Base-by-base conservation (phyloP, 2,329 filamentous ascomycete species). In the Cercospora sojina region DNA sequence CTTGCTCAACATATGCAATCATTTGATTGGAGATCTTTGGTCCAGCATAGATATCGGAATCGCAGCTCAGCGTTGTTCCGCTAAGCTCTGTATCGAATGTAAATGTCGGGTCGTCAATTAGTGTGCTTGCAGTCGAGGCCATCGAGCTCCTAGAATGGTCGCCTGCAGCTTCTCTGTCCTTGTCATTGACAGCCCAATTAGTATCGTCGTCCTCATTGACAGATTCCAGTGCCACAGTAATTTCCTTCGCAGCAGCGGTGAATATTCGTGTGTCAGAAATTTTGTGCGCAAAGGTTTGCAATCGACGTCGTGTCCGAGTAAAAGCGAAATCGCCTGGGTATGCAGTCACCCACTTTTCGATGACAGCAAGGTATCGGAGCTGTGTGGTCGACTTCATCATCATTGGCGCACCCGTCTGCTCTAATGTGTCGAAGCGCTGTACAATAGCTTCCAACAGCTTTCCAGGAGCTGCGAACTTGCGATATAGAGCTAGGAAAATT, bases 271-370 rank as follows among this genome's bases (percentile, higher is more conserved):
- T 91, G 5, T 85, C 86, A 23, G 91, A 86, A n/a, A 98, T 81
- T 47, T 89, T 86, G 18, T 83, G 80, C 38, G 96, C 89, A 74
- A 99, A 95, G 25, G 88, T 88, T 59, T 90, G 87, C 43, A 97
- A 82, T 32, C 86, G 87, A 70, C 86, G 87, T 70, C 89, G 88
- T 1, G 92, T 96, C 23, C 85, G 85, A 1, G 90, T 86, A 68
- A 90, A 88, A 1, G 93, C 93, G 82, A 98, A 97, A 78, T 99
- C 95, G 16, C 93, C 94, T 0, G 95, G 93, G 78, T 98, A 98
- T 51, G 89, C 83, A 16, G 90, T 88, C 1, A 96, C 90, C 95
- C 95, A 99, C 77, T 91, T 91, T 5, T 92, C 91, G 66, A 98
- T 82, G 6, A 95, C 88, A 71, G 91, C 89, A 43, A 97, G 88